Evolutionary conservation across 140 eudicot genomes (phyloP).

Genomic region (Oenanthe javanica): DNA sequence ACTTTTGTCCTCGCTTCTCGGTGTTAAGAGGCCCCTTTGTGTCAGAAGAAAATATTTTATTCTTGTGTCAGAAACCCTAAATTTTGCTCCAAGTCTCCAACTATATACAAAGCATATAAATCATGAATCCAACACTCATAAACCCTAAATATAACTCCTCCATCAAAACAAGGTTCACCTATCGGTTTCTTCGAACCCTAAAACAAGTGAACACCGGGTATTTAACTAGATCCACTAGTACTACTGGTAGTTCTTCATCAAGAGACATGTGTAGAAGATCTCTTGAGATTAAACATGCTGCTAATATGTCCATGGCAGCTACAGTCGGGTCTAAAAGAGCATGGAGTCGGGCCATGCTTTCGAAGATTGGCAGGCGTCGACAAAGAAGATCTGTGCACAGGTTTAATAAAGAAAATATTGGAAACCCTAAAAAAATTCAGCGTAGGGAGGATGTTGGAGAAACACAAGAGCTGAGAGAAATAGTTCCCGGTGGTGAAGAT

Average conservation of each 20-base stretch:
- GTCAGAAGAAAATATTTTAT: constrained; percentile 68
- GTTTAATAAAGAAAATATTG: background rate
- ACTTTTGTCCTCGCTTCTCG: constrained; percentile 30
- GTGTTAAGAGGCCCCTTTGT: constrained; percentile 36
- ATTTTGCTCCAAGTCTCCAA: background rate
- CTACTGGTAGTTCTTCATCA: no score
- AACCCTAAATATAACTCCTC: constrained; percentile 28
- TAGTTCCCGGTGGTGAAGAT: constrained; percentile 72
- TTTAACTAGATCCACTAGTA: background rate
- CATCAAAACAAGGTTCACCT: constrained; percentile 47
- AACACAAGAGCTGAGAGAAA: constrained; percentile 43
- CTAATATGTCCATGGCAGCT: constrained; percentile 68
- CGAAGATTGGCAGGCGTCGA: constrained; percentile 28
- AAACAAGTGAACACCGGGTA: constrained; percentile 34
- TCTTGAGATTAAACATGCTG: constrained; percentile 51
- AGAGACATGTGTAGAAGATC: constrained; percentile 13
- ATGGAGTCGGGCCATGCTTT: constrained; percentile 77
- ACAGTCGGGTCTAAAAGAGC: constrained; percentile 58
- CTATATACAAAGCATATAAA: background rate
- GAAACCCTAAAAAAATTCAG: constrained; percentile 28
- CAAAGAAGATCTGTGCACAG: background rate
- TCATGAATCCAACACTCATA: constrained; percentile 5
- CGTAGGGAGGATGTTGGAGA: background rate
- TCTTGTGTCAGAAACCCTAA: constrained; percentile 20
- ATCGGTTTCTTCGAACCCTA: constrained; percentile 48